Base-by-base conservation (phyloP, 1,284 basidiomycete species). In the Papiliotrema laurentii region DNA sequence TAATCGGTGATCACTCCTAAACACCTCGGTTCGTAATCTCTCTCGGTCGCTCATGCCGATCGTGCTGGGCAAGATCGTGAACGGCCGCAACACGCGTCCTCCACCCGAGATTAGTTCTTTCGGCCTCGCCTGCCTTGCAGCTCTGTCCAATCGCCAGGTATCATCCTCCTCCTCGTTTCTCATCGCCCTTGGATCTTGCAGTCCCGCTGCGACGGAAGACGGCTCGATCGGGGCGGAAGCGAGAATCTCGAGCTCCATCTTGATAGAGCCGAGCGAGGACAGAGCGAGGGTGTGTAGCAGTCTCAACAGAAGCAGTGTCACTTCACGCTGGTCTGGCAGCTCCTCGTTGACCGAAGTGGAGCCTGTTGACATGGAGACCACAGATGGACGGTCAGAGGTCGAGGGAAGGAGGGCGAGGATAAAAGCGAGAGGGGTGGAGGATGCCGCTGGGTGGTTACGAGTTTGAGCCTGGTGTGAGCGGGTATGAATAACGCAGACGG, bases 1-100 rank as follows among this genome's bases (percentile, higher is more conserved):
- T 26, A 98, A 76, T 21, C 86, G 81, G 69, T 97, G 83, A n/a
- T 81, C 82, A 3, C 89, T 81, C 14, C 84, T 81, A 75, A 97
- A 98, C 2, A 97, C 92, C 63, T 89, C 83, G 0, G 79, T 74
- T 63, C 85, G 83, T 7, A 94, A 64, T 26, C 83, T 79, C 37
- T 84, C 79, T 46, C 89, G 83, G 54, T 88, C 81, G 3, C 68
- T 66, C 3, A 79, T 72, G 14, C 49, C 52, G 27, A 56, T 55
- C 22, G 80, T 79, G 1, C 84, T 80, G 2, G 89, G 88, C n/a
- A 96, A 77, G 55, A 97, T 91, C 0, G 87, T 92, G 71, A 97
- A 96, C 5, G 92, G 89, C 43, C 85, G 81, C 44, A 92, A 51
- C 39, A 90, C 90, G 76, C 83, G 87, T 34, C 90, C 90, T 41